phyloP scores from a whole-genome alignment of 441 rosid genomes.

The Metrosideros polymorpha region DNA sequence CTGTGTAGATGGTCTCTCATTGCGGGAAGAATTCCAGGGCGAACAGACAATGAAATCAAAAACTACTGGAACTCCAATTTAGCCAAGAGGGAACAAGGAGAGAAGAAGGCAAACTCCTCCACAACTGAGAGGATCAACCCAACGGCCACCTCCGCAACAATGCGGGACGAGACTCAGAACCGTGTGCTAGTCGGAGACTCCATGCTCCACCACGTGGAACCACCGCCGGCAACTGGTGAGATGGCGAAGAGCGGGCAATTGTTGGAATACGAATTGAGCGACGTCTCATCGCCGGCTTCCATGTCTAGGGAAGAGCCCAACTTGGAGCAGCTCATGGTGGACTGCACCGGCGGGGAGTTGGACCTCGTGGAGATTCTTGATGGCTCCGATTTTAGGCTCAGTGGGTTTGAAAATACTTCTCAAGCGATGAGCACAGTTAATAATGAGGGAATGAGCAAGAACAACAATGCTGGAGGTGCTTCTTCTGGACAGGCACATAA shows the following conservation, averaged over 20 bases:
- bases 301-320: neutral
- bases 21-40: neutral
- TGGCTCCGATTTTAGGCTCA: neutral
- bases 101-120: neutral
- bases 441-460: neutral
- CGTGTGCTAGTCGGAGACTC: neutral
- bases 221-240: neutral
- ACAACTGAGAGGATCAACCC: neutral
- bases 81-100: neutral
- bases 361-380: neutral
- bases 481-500: neutral
- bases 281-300: neutral
- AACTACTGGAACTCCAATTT: neutral
- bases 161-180: neutral
- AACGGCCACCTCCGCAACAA: neutral
- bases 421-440: neutral
- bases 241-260: neutral
- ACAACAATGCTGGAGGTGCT: neutral
- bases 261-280: neutral
- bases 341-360: neutral
- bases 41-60: neutral
- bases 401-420: neutral
- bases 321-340: neutral
- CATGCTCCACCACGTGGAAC: neutral
- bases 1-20: neutral